Base-by-base conservation (phyloP, 371 early-diverging fungal species). In the Actinomortierella wolfii region DNA sequence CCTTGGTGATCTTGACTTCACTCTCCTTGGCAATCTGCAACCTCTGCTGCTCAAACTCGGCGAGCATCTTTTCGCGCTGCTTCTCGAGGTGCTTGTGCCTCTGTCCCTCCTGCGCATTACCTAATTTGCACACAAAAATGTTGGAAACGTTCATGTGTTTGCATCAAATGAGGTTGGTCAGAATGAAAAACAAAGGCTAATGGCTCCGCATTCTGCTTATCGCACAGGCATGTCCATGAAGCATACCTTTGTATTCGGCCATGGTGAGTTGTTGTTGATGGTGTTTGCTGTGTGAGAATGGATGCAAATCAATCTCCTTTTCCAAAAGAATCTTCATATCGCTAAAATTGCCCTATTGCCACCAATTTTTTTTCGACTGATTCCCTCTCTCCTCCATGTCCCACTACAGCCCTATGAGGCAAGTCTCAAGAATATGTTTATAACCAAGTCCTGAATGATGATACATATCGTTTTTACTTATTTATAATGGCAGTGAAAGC, bases 1-100 rank as follows among this genome's bases (percentile, higher is more conserved):
- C 92, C 8, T 87, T 64, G 29, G 92, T 90, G 29, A 88, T 86
- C 41, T 86, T 88, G 46, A 91, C 90, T 78, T 89, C 82, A 49
- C 82, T 86, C 67, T 92, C 92, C 85, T 84, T 92, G 23, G 85
- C 71, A 56, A 92, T 93, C 78, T 91, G 85, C 60, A 90, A 86
- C 42, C 91, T 82, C 62, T 93, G 89, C 51, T 82, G 83, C 65
- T 90, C 88, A 52, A 92, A 83, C 29, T 91, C 90, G 24, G 82
- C 85, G 58, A 89, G 79, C 77, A 92, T 91, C 65, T 83, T 79
- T 48, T 84, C 85, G 26, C 93, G 83, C 57, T 90, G 83, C 79
- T 88, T 92, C 66, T 91, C 91, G 56, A 92, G 86, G 71, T 83
- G 80, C 26, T 81, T 75, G 39, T 87, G 91, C 17, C 92, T 86